Evolutionary conservation across 805 yeast species (phyloP).

Genomic region (Brettanomyces bruxellensis): DNA sequence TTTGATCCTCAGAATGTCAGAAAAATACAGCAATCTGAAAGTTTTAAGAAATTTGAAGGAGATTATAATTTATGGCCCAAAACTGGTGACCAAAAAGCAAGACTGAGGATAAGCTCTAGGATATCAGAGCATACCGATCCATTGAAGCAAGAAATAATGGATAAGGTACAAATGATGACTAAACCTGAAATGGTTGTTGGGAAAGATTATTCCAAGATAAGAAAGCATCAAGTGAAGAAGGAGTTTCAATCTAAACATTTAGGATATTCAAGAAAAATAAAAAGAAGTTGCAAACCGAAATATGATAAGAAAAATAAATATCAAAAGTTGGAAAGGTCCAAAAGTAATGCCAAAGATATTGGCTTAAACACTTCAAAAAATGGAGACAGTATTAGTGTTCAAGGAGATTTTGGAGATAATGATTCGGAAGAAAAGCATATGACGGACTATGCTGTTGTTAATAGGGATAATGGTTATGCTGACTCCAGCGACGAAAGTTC

Average conservation of each 20-base stretch:
- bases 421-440: not conserved
- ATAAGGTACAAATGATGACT: too few relatives aligned
- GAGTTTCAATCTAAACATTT: too few relatives aligned
- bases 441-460: conserved; percentile 1
- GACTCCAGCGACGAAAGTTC: conserved; percentile 8
- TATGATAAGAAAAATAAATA: not conserved
- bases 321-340: not conserved
- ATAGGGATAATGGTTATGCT: conserved; percentile 1
- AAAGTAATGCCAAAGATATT: too few relatives aligned
- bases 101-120: conserved; percentile 12
- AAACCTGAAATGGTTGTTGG: too few relatives aligned
- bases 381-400: conserved; percentile 1
- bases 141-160: conserved; percentile 11
- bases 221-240: too few relatives aligned
- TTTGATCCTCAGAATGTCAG: conserved; percentile 46
- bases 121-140: conserved; percentile 12
- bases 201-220: too few relatives aligned
- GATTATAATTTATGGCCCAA: conserved; percentile 32
- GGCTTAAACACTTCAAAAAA: not conserved
- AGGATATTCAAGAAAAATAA: too few relatives aligned
- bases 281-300: too few relatives aligned
- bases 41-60: conserved; percentile 23
- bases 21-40: conserved; percentile 21
- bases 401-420: conserved; percentile 1
- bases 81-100: conserved; percentile 15